Conservation (phyloP, 176 grass and related monocot genomes). For the Stipa capillata region DNA sequence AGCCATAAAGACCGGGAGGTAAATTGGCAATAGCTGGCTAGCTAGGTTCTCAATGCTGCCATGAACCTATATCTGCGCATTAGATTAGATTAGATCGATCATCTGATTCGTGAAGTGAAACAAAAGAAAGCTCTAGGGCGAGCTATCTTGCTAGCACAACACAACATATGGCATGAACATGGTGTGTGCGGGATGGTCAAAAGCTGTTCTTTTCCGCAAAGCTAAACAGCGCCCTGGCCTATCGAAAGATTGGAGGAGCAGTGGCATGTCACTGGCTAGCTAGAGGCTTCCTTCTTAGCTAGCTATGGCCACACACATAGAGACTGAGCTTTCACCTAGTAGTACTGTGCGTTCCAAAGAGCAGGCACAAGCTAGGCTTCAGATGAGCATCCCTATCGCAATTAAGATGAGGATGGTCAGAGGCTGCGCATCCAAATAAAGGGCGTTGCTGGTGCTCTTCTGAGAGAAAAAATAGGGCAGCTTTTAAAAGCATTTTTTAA, state of each 20-base stretch:
- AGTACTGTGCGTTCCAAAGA: slow-evolving; percentile 24
- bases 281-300: background rate
- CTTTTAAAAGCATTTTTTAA: background rate
- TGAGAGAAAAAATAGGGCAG: background rate
- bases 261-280: background rate
- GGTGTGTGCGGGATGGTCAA: slow-evolving; percentile 35
- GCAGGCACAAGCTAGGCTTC: slow-evolving; percentile 6
- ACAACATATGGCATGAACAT: slow-evolving; percentile 10
- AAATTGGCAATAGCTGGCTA: no score
- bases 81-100: background rate
- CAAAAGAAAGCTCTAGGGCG: no score
- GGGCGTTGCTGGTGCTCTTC: background rate
- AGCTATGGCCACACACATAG: background rate
- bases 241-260: background rate
- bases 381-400: background rate
- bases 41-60: background rate
- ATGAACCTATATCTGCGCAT: background rate
- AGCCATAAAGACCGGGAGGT: background rate
- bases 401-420: background rate
- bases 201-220: slow-evolving; percentile 27
- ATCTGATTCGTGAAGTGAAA: slow-evolving; percentile 7
- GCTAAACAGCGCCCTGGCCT: slow-evolving; percentile 7
- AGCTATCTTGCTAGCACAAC: background rate
- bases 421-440: background rate
- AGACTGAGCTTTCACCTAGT: slow-evolving; percentile 1